A percentile compares a stretch with the other conserved stretches of the same genome.
Conservation (phyloP, 1,139 yeast genomes). For the Arxiozyma slooffiae region DNA sequence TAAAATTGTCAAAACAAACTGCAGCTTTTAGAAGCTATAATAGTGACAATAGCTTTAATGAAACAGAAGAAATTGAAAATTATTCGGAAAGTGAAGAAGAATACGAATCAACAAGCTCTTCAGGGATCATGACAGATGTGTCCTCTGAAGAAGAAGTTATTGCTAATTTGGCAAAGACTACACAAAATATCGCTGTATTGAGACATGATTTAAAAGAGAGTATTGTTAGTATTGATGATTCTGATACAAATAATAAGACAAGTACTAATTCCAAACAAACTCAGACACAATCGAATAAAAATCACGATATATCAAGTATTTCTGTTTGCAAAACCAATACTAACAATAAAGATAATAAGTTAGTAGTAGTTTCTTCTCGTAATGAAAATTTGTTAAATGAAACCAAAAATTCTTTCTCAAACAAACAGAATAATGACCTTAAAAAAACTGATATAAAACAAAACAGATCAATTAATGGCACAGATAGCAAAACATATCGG, state of each 20-base stretch:
- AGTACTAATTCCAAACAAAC: not conserved
- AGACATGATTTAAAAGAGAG: conserved; percentile 1
- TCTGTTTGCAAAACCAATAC: not conserved
- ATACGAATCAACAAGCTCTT: conserved; percentile 12
- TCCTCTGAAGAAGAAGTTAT: conserved; percentile 19
- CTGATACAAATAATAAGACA: not conserved
- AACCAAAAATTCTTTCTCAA: not conserved
- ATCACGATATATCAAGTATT: not conserved
- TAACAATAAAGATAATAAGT: no score
- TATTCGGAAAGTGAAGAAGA: conserved; percentile 10
- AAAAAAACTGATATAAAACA: no score
- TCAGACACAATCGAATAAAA: not conserved
- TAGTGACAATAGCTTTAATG: conserved; percentile 1
- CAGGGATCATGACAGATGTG: conserved; percentile 25
- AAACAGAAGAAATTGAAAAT: conserved; percentile 8
- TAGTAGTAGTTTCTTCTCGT: not conserved
- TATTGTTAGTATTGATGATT: not conserved
- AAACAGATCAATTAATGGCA: not conserved
- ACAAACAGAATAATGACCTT: no score
- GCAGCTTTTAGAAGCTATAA: not conserved
- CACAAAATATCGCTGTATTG: not conserved
- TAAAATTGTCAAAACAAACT: conserved; percentile 17
- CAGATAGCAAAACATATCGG: not conserved
- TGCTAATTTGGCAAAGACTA: conserved; percentile 6
- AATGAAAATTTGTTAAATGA: no score